Conservation (phyloP, 306 rosid species). For the Pterocarpus santalinus region DNA sequence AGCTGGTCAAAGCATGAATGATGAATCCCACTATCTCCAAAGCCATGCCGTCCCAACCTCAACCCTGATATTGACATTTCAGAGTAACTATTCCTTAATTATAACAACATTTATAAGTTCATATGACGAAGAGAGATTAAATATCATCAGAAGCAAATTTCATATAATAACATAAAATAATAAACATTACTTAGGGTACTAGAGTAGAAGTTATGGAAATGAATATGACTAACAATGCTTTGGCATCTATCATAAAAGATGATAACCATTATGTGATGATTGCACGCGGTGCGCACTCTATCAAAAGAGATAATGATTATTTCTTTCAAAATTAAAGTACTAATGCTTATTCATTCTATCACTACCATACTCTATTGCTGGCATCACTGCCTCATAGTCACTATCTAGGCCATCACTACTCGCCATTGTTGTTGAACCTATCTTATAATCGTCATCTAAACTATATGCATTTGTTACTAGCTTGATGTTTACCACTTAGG, state of each 20-base stretch:
- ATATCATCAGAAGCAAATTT: background rate
- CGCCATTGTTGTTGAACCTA: background rate
- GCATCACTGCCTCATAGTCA: background rate
- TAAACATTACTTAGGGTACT: background rate
- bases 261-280: background rate
- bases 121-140: background rate
- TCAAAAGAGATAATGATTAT: background rate
- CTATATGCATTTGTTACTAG: background rate
- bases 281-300: background rate
- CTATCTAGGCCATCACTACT: background rate
- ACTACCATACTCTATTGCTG: background rate
- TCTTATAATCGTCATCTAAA: background rate
- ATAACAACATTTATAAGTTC: background rate
- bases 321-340: no score
- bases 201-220: background rate
- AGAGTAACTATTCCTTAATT: background rate
- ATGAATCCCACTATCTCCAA: constrained; percentile 19
- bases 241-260: no score
- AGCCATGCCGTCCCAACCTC: background rate
- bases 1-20: constrained; percentile 5
- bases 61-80: background rate
- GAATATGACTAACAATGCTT: background rate
- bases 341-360: background rate
- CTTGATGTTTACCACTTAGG: background rate
- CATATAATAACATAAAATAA: background rate